These are phyloP conservation scores for Fusarium albidum DNA, from an alignment of 2,329 filamentous ascomycete genomes.

Conservation along the genomic window DNA sequence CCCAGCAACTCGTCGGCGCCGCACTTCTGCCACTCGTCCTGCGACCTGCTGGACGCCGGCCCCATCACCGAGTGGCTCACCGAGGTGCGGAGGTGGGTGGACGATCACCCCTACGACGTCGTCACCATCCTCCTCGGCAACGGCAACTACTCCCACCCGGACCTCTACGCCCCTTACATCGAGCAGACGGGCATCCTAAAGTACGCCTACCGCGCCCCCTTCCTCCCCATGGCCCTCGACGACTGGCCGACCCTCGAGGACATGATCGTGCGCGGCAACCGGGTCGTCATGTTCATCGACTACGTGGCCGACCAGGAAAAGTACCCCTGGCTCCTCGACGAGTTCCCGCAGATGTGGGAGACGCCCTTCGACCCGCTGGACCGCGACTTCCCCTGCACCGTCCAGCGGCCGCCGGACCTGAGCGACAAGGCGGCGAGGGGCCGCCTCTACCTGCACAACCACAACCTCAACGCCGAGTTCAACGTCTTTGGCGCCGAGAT, in stretches of 20 bases:
- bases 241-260: conserved; percentile 86
- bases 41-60: conserved; percentile 82
- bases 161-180: conserved; percentile 74
- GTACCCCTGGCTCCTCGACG: conserved; percentile 85
- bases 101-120: conserved; percentile 82
- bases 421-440: conserved; percentile 60
- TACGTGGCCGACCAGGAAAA: conserved; percentile 81
- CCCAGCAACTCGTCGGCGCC: conserved; percentile 57
- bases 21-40: conserved; percentile 87
- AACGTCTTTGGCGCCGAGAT: conserved; percentile 69
- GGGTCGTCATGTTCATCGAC: conserved; percentile 84
- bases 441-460: conserved; percentile 84
- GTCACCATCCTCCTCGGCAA: conserved; percentile 89
- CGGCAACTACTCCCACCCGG: conserved; percentile 72
- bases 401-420: conserved; percentile 78
- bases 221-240: conserved; percentile 72
- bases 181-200: conserved; percentile 74
- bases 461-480: conserved; percentile 87
- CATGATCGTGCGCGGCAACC: conserved; percentile 75
- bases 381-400: conserved; percentile 76
- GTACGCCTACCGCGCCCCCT: conserved; percentile 77
- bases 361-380: conserved; percentile 80
- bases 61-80: conserved; percentile 78
- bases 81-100: conserved; percentile 76
- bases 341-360: conserved; percentile 92